A percentile compares a stretch with the other conserved stretches of the same genome.
These are phyloP conservation scores for Carex myosuroides DNA, from an alignment of 176 grass and related monocot genomes.

Conservation along the genomic window DNA sequence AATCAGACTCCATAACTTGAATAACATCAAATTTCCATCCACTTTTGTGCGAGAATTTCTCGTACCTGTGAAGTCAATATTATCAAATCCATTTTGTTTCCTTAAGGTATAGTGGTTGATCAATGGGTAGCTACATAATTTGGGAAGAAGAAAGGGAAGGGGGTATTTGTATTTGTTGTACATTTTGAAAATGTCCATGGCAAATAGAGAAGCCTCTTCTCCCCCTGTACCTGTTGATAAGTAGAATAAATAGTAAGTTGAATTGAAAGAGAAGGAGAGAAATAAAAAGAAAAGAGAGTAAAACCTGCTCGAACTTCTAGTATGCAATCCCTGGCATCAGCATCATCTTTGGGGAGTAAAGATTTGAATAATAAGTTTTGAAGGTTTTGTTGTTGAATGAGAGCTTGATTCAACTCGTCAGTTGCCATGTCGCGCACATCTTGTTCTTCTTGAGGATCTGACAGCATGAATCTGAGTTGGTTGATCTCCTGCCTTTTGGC, in stretches of 20 bases:
- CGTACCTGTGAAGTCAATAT: constrained; percentile 46
- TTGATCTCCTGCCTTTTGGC: constrained; percentile 69
- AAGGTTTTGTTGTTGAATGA: constrained; percentile 43
- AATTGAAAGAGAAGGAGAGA: neutral
- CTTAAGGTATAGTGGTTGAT: neutral
- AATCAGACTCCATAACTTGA: constrained; percentile 71
- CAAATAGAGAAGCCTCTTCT: constrained; percentile 93
- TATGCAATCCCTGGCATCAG: constrained; percentile 79
- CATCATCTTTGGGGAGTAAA: constrained; percentile 86
- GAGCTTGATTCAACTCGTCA: constrained; percentile 55
- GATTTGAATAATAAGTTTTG: constrained; percentile 51
- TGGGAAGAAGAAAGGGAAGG: constrained; percentile 11
- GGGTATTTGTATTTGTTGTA: constrained; percentile 1
- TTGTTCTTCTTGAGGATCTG: constrained; percentile 50
- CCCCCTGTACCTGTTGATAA: constrained; percentile 67
- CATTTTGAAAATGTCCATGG: constrained; percentile 96
- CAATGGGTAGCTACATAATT: neutral
- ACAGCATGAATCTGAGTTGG: constrained; percentile 50
- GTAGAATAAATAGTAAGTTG: neutral
- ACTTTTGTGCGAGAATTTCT: constrained; percentile 73
- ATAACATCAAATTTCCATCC: constrained; percentile 94
- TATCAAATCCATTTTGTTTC: neutral
- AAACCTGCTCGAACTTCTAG: constrained; percentile 90
- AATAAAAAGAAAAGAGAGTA: neutral
- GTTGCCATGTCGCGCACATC: constrained; percentile 76